Evolutionary conservation across 2,329 filamentous ascomycete genomes (phyloP).

Genomic region (Fusarium sp.): DNA sequence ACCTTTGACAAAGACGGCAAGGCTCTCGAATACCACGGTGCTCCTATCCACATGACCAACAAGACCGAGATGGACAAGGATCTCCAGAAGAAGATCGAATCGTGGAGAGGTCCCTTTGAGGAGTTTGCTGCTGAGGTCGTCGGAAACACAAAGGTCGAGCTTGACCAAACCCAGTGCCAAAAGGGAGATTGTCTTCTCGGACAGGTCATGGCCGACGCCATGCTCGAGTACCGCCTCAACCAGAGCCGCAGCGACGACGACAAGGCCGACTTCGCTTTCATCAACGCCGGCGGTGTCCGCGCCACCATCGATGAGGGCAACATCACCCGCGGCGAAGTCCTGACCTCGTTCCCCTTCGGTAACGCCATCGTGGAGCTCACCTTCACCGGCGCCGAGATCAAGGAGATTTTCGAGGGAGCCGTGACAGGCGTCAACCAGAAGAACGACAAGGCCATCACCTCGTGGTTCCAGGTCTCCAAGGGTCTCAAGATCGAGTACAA

Average conservation of each 20-base stretch:
- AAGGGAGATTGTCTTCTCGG: conserved; percentile 69
- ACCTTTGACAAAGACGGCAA: conserved; percentile 71
- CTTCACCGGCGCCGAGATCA: conserved; percentile 66
- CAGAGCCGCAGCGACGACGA: conserved; percentile 52
- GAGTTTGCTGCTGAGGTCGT: conserved; percentile 69
- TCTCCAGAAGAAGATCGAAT: conserved; percentile 69
- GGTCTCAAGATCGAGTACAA: conserved; percentile 70
- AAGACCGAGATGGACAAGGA: conserved; percentile 66
- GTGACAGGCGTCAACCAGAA: conserved; percentile 66
- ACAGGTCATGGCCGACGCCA: conserved; percentile 69
- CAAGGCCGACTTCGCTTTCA: conserved; percentile 67
- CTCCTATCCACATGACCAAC: conserved; percentile 74
- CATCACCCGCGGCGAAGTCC: conserved; percentile 72
- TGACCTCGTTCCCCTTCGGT: conserved; percentile 75
- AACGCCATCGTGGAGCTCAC: conserved; percentile 72
- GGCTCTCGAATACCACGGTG: conserved; percentile 72
- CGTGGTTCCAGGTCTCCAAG: conserved; percentile 71
- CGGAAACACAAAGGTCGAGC: conserved; percentile 64
- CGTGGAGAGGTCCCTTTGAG: conserved; percentile 72
- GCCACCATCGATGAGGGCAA: conserved; percentile 71
- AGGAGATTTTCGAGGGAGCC: conserved; percentile 70
- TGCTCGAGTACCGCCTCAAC: conserved; percentile 70
- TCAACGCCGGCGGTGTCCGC: conserved; percentile 74
- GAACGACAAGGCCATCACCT: conserved; percentile 65
- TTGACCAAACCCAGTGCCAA: conserved; percentile 72